These are phyloP conservation scores for Stemphylium lycopersici DNA, from an alignment of 2,329 filamentous ascomycete species.

Conservation along the genomic window DNA sequence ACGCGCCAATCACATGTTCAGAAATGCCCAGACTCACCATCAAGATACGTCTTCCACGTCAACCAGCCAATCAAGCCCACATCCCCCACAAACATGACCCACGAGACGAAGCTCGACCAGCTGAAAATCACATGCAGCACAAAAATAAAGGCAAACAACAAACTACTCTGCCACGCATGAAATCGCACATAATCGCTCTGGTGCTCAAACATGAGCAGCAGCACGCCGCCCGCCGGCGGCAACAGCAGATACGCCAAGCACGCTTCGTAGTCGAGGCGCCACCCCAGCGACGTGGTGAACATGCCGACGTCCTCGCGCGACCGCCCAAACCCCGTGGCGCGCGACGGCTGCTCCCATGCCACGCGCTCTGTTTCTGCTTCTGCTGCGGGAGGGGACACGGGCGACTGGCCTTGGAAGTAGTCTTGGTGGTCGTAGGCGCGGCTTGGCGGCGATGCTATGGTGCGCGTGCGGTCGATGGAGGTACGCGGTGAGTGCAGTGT, in stretches of 20 bases:
- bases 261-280: slow-evolving; percentile 89
- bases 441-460: slow-evolving; percentile 42
- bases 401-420: slow-evolving; percentile 36
- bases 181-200: slow-evolving; percentile 98
- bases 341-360: slow-evolving; percentile 33
- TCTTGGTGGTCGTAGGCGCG: slow-evolving; percentile 50
- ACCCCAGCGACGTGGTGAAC: slow-evolving; percentile 87
- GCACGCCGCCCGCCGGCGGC: slow-evolving; percentile 83
- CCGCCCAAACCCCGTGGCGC: slow-evolving; percentile 30
- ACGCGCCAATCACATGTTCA: too few species aligned
- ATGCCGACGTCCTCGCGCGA: slow-evolving; percentile 70
- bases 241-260: slow-evolving; percentile 84
- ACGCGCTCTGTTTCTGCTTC: slow-evolving; percentile 33
- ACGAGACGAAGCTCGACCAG: slow-evolving; percentile 83
- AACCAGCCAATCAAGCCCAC: slow-evolving; percentile 77
- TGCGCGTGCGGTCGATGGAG: slow-evolving; percentile 43
- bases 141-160: slow-evolving; percentile 76
- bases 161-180: slow-evolving; percentile 92
- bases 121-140: slow-evolving; percentile 82
- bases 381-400: neutral
- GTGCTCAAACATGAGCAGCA: slow-evolving; percentile 84
- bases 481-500: slow-evolving; percentile 52
- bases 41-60: slow-evolving; percentile 78
- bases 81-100: slow-evolving; percentile 80
- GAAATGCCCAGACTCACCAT: slow-evolving; percentile 63